phyloP scores from a whole-genome alignment of 371 early-diverging fungal species.

The Massospora cicadina region DNA sequence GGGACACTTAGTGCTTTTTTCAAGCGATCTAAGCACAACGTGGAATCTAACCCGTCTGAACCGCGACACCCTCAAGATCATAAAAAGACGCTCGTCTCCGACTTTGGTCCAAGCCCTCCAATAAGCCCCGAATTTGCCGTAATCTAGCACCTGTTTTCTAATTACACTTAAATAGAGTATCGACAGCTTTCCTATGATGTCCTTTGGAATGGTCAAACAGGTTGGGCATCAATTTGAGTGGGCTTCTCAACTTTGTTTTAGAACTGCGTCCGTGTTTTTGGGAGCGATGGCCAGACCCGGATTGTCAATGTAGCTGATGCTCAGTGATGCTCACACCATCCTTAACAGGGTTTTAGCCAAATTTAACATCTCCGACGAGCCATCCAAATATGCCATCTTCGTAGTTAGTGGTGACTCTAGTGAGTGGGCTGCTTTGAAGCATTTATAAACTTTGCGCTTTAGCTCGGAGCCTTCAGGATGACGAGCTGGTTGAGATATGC shows the following conservation, averaged over 20 bases:
- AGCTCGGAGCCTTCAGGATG: conserved; percentile 37
- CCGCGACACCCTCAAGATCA: neutral
- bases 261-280: conserved; percentile 44
- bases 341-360: conserved; percentile 41
- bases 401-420: conserved; percentile 39
- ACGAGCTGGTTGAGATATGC: conserved; percentile 51
- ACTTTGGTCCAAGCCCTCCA: neutral
- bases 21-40: neutral
- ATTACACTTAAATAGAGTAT: neutral
- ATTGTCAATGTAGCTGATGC: conserved; percentile 39
- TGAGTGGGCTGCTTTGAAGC: neutral
- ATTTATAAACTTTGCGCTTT: neutral
- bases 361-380: conserved; percentile 41
- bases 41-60: neutral
- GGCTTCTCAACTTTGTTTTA: conserved; percentile 14
- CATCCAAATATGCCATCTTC: conserved; percentile 37
- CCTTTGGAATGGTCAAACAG: neutral
- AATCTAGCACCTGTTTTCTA: neutral
- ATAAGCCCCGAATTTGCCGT: neutral
- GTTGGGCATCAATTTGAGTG: neutral
- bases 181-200: neutral
- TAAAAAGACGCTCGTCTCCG: neutral
- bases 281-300: conserved; percentile 41
- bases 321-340: conserved; percentile 28
- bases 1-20: neutral